Base-by-base conservation (phyloP, 2,329 filamentous ascomycete species). In the Neocatenulostroma microsporum region DNA sequence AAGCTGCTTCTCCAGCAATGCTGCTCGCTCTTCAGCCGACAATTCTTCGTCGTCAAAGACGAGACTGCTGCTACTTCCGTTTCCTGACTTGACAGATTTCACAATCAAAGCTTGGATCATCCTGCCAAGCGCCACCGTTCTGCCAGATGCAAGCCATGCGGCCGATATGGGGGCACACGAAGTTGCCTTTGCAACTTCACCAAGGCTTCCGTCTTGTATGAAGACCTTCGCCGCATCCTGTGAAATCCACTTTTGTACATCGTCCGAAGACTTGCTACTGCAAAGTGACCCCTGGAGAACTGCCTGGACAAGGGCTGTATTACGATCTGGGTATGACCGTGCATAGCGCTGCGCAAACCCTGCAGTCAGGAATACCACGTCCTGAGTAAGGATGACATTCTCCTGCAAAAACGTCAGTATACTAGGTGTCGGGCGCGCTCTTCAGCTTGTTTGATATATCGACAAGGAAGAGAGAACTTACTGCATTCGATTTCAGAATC, bases 201-300 rank as follows among this genome's bases (percentile, higher is more conserved):
- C 56, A 18, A 84, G 59, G 1, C 71, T 64, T 2, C 75, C 76
- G 25, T 74, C 69, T 18, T 74, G 70, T 4, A 83, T 66, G 49
- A 82, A 67, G 36, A 70, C 71, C 12, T 73, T 69, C 38, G 80
- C 72, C n/a, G 84, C 73, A 12, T 73, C 69, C 33, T 70, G 64
- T 5, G 82, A 67, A 25, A 54, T 36, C 54, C 54, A 58, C 5
- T 41, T 41, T 13, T 43, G 21, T 3, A 51, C 18, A 3, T 47
- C 41, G 10, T 56, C 50, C 18, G 41, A 36, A 8, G 41, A 38
- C 21, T 37, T 46, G 28, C 41, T 45, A 8, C 20, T 17, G 10
- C 39, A 25, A 2, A 57, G 18, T 3, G 49, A 50, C 13, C 20
- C 21, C 12, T 45, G 32, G 5, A 56, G 35, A 24, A 57, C 48